A percentile compares a stretch with the other conserved stretches of the same genome.
These are phyloP conservation scores for Geum urbanum DNA, from an alignment of 306 rosid genomes.

Conservation along the genomic window DNA sequence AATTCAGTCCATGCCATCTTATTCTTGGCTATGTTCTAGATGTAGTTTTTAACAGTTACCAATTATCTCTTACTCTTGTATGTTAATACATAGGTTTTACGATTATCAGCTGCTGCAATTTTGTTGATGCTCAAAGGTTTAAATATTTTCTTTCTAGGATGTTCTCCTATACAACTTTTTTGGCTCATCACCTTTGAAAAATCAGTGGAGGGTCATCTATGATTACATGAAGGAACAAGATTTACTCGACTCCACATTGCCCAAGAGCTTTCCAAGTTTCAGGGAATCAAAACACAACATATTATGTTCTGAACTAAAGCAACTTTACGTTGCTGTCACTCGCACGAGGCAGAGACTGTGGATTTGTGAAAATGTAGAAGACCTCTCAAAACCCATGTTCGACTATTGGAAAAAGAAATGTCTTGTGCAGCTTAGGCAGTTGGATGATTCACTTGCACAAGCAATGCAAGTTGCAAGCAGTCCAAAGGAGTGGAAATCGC, in stretches of 20 bases:
- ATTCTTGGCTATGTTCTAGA: neutral
- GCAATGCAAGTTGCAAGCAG: slow-evolving; percentile 53
- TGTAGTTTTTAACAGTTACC: neutral
- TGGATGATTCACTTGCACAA: slow-evolving; percentile 42
- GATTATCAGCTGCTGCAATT: no score
- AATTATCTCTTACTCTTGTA: neutral
- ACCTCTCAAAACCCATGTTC: slow-evolving; percentile 37
- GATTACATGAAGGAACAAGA: slow-evolving; percentile 56
- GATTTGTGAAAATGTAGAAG: slow-evolving; percentile 44
- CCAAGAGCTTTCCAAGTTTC: slow-evolving; percentile 35
- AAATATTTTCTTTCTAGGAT: slow-evolving; percentile 39
- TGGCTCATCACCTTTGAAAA: slow-evolving; percentile 56
- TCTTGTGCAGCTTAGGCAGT: slow-evolving; percentile 40
- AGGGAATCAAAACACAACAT: slow-evolving; percentile 44
- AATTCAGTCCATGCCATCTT: no score
- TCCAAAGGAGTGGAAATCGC: slow-evolving; percentile 50
- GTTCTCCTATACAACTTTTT: slow-evolving; percentile 68
- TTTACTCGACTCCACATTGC: slow-evolving; percentile 35
- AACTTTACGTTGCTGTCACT: slow-evolving; percentile 54
- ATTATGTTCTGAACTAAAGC: slow-evolving; percentile 57
- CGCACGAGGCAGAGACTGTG: slow-evolving; percentile 59
- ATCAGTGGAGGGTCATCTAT: slow-evolving; percentile 69
- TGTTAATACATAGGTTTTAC: no score
- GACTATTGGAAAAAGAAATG: slow-evolving; percentile 51
- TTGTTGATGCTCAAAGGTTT: neutral